These are phyloP conservation scores for Penicillium coffeae DNA, from an alignment of 495 filamentous ascomycete genomes.

Conservation along the genomic window DNA sequence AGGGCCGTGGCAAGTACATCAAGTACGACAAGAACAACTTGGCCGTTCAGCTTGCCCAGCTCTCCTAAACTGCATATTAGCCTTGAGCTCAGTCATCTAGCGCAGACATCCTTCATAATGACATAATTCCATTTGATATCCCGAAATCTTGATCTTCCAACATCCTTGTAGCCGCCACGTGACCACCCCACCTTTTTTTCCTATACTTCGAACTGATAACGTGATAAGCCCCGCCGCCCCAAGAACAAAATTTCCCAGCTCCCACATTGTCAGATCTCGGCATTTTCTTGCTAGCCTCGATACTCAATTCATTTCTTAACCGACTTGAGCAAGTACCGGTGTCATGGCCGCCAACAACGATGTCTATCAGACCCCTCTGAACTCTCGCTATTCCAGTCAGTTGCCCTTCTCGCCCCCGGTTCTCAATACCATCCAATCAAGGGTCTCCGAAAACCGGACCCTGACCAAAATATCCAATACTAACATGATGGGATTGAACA, in stretches of 20 bases:
- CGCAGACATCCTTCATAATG: slow-evolving; percentile 3
- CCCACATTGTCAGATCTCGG: background rate
- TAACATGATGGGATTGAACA: slow-evolving; percentile 21
- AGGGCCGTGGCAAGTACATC: slow-evolving; percentile 93
- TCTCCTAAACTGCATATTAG: slow-evolving; percentile 21
- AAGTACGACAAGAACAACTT: slow-evolving; percentile 82
- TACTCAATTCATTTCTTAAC: slow-evolving; percentile 1
- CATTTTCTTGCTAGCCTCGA: background rate
- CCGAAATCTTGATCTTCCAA: background rate
- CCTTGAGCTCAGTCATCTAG: background rate
- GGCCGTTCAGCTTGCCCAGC: slow-evolving; percentile 43
- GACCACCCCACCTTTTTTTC: slow-evolving; percentile 1
- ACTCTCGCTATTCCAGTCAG: slow-evolving; percentile 68
- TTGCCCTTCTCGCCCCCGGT: slow-evolving; percentile 10
- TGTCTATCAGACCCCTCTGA: slow-evolving; percentile 69
- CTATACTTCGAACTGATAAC: slow-evolving; percentile 4
- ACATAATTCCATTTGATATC: slow-evolving; percentile 5
- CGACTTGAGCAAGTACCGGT: slow-evolving; percentile 13
- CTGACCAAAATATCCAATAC: too few relatives aligned
- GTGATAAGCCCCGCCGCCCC: slow-evolving; percentile 4
- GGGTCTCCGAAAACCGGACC: too few relatives aligned
- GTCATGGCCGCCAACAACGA: slow-evolving; percentile 60
- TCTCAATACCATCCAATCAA: background rate
- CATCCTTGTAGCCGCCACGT: slow-evolving; percentile 1
- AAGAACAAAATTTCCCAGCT: slow-evolving; percentile 1